Evolutionary conservation across 1,284 basidiomycete genomes (phyloP).

Genomic region (Malassezia caprae): DNA sequence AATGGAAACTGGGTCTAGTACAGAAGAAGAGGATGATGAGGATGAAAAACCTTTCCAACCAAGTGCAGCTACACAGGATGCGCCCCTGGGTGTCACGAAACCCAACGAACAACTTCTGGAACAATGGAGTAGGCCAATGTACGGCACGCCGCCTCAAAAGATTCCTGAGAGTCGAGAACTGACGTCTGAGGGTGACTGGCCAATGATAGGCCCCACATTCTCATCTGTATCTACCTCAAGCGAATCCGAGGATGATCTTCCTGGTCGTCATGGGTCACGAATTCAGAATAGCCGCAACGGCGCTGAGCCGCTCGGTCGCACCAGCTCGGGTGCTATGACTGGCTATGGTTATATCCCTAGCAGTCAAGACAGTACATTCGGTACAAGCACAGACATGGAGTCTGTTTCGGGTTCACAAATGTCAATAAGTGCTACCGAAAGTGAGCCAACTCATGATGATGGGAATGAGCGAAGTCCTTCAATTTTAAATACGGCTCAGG

Average conservation of each 20-base stretch:
- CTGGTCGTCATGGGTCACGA: not conserved
- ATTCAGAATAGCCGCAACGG: not conserved
- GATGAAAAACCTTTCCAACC: constrained; percentile 14
- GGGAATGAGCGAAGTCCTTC: constrained; percentile 28
- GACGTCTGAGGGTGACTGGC: not conserved
- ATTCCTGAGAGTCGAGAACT: not conserved
- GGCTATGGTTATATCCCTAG: constrained; percentile 43
- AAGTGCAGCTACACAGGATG: not conserved
- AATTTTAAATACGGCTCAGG: constrained; percentile 31
- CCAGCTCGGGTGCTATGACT: constrained; percentile 23
- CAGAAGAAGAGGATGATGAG: constrained; percentile 19
- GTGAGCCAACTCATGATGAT: constrained; percentile 10
- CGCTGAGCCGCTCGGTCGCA: not conserved
- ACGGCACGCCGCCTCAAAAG: not conserved
- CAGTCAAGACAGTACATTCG: constrained; percentile 38
- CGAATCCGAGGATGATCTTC: constrained; percentile 16
- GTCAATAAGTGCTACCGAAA: constrained; percentile 18
- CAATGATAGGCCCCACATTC: constrained; percentile 11
- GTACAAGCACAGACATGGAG: constrained; percentile 8
- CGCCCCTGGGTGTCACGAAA: not conserved
- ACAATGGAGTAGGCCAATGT: constrained; percentile 17
- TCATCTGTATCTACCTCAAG: constrained; percentile 14
- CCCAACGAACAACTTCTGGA: constrained; percentile 15
- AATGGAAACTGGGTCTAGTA: constrained; percentile 17
- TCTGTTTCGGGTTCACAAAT: constrained; percentile 2